Percentiles rank a stretch among this genome's conserved stretches.
These are phyloP conservation scores for Pyrrhoderma lamaoense DNA, from an alignment of 1,284 basidiomycete genomes.

Conservation along the genomic window DNA sequence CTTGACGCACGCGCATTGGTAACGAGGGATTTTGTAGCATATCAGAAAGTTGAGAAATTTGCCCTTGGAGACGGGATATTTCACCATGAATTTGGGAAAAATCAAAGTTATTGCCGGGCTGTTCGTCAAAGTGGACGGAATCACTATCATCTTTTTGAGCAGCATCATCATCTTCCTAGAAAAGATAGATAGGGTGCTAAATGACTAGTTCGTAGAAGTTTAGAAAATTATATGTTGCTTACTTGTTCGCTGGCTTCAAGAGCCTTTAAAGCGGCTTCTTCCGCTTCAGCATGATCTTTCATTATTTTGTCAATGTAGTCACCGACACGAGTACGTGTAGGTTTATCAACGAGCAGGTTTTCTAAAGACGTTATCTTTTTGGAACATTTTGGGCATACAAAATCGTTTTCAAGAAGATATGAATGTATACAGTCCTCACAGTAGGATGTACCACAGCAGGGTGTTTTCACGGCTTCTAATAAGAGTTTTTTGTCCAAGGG, in stretches of 20 bases:
- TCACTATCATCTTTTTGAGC: constrained; percentile 33
- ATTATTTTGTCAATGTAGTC: constrained; percentile 82
- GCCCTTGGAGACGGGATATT: constrained; percentile 73
- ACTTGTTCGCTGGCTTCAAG: constrained; percentile 20
- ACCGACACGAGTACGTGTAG: constrained; percentile 64
- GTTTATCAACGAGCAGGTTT: constrained; percentile 74
- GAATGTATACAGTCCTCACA: constrained; percentile 95
- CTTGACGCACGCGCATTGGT: constrained; percentile 62
- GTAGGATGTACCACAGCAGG: constrained; percentile 84
- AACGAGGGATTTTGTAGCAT: constrained; percentile 71
- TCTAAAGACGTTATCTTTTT: constrained; percentile 82
- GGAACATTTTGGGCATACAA: constrained; percentile 83
- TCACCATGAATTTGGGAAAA: constrained; percentile 65
- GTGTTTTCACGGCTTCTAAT: constrained; percentile 84
- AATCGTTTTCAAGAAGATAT: constrained; percentile 86
- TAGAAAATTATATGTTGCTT: constrained; percentile 19
- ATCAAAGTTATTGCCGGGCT: constrained; percentile 51
- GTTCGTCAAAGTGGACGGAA: constrained; percentile 59
- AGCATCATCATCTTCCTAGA: constrained; percentile 9
- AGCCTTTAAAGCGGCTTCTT: constrained; percentile 34
- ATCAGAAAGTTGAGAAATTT: constrained; percentile 64
- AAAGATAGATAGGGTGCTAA: neutral
- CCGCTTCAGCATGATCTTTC: constrained; percentile 71
- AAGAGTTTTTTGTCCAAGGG: constrained; percentile 86
- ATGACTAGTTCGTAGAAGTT: neutral